Evolutionary conservation across 495 filamentous ascomycete species (phyloP), one percentile per base, ranked within the genome.

Genomic region (Penicillium egyptiacum): DNA sequence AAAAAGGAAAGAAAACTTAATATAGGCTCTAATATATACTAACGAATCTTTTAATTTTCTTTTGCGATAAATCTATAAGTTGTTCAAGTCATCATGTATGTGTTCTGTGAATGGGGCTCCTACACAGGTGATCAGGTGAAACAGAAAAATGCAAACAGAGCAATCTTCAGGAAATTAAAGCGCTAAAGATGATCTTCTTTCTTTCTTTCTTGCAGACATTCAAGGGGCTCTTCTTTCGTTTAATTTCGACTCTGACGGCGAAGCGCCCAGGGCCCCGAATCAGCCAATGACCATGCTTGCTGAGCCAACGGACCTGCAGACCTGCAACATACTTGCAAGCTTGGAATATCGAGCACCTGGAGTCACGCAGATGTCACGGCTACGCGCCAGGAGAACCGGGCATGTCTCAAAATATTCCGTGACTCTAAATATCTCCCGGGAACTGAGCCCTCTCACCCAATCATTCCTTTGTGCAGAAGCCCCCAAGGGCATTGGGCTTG

Each of bases 331-430:
- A 60, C 43, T 49, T 59, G 28, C 53, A 63, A 28, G 40, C 9
- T 43, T 39, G 16, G 35, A 16, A 43, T 20, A 42, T 57, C 20
- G 10, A 50, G 30, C 22, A 51, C 40, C 39, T 44, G 19, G 11
- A 42, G 16, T 26, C n/a, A 42, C 33, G 50, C 35, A 56, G 11
- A 45, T 45, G 44, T 48, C 46, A 47, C 33, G 25, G 43, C 45
- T 61, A 60, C 56, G 65, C 65, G 65, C 65, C 65, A 67, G 62
- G 59, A 61, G 48, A 44, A 42, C 47, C 4, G 16, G 14, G 9
- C 30, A 40, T 44, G 63, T 61, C 58, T 64, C 61, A 59, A 60
- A 57, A 56, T 53, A 58, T 54, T 58, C 60, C 41, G 47, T 50
- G 46, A 28, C 31, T 40, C 26, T 48, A 37, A 30, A 43, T 37